These are phyloP conservation scores for Bretschneidera sinensis DNA, from an alignment of 345 rosid genomes.

Conservation along the genomic window DNA sequence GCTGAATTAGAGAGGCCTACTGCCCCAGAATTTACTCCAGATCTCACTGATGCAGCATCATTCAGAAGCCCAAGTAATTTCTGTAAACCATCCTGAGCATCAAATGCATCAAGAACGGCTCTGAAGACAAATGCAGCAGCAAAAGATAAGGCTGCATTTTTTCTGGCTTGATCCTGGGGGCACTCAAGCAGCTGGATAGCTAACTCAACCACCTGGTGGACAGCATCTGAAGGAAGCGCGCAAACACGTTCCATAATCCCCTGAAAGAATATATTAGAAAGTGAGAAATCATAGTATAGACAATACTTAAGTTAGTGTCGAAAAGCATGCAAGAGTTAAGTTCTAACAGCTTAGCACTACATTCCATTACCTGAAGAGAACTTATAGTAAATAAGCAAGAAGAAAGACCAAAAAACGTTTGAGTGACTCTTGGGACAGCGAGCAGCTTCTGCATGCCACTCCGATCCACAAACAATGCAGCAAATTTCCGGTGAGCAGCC, in stretches of 20 bases:
- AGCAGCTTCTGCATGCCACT: conserved; percentile 95
- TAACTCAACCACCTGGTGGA: conserved; percentile 77
- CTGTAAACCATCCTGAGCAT: conserved; percentile 79
- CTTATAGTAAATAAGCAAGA: conserved; percentile 89
- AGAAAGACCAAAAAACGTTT: conserved; percentile 83
- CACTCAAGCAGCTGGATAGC: conserved; percentile 85
- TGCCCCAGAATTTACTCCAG: conserved; percentile 69
- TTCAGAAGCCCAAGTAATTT: conserved; percentile 70
- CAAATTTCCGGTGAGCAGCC: conserved; percentile 97
- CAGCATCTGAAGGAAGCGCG: conserved; percentile 81
- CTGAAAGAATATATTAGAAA: conserved; percentile 39
- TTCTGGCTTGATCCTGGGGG: conserved; percentile 84
- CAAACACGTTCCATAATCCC: conserved; percentile 99
- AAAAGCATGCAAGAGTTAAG: background rate
- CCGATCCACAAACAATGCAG: conserved; percentile 95
- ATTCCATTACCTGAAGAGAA: conserved; percentile 72
- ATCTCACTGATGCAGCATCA: conserved; percentile 87
- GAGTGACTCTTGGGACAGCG: conserved; percentile 67
- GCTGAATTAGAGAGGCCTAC: conserved; percentile 42
- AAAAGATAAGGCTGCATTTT: conserved; percentile 91
- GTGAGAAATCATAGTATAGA: conserved; percentile 10
- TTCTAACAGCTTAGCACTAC: conserved; percentile 6
- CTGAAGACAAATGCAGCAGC: conserved; percentile 93
- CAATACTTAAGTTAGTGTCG: background rate
- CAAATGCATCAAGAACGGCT: conserved; percentile 97